Base-by-base conservation (phyloP, 371 early-diverging fungal genomes). In the Apophysomyces ossiformis region DNA sequence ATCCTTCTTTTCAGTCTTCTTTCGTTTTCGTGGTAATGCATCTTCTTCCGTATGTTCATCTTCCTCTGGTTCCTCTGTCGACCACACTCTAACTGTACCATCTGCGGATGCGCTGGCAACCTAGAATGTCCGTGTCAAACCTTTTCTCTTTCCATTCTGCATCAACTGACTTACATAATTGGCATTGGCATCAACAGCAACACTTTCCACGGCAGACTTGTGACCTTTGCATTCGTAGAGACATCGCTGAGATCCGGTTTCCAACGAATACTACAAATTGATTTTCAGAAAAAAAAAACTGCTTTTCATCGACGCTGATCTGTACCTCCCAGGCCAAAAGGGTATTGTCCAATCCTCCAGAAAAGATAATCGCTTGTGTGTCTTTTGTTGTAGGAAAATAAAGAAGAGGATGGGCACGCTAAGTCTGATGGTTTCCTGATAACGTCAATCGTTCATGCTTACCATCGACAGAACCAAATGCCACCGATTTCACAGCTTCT, bases 91-190 rank as follows among this genome's bases (percentile, higher is more conserved):
- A 69, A 97, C 84, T 2, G 88, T 83, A 12, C 89, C 82, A 78
- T 96, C 97, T 37, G 85, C 85, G 8, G 95, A 92, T 35, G 89
- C 94, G 43, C 90, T 89, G 18, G 93, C 95, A 75, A 97, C 84
- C 82, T 92, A 78, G 1, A 62, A 13, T 12, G 37, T 37, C 16
- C 8, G 21, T 62, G 18, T n/a, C 15, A 9, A 32, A 64, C 21
- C 15, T 36, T 47, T 12, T 18, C 7, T 26, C 16, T 45, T 7
- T n/a, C 13, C 13, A 5, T 45, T 12, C 16, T n/a, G 2, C 13
- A 26, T 26, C 32, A 26, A 3, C 2, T 26, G 3, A 50, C 69
- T 39, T 68, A 76, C 76, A 61, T 68, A 62, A 38, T 70, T 59
- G 32, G 70, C 68, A 18, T 69, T 60, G 0, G 69, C 43, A 68